phyloP scores from a whole-genome alignment of 225 moss, liverwort and hornwort species.

The Sphagnum contortum region DNA sequence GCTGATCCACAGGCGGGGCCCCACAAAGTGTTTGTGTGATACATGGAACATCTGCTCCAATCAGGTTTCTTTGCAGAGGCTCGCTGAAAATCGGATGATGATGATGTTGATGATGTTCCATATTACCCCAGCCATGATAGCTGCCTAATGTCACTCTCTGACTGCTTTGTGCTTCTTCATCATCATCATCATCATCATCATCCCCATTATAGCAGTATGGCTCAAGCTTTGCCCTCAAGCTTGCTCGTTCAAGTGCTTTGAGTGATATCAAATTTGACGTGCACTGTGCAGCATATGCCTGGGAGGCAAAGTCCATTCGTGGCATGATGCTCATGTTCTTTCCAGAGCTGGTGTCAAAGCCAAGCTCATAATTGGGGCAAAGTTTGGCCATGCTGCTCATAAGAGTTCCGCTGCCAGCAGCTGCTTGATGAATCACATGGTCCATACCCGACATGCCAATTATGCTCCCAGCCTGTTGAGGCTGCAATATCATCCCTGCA shows the following conservation, averaged over 20 bases:
- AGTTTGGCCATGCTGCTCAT: constrained; percentile 18
- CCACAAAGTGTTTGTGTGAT: constrained; percentile 25
- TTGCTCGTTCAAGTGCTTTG: constrained; percentile 17
- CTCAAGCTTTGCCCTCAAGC: constrained; percentile 38
- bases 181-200: constrained; percentile 4
- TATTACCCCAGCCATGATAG: constrained; percentile 10
- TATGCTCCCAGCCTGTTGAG: constrained; percentile 3
- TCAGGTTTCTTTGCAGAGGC: constrained; percentile 6
- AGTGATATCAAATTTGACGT: constrained; percentile 6
- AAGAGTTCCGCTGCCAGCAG: not conserved
- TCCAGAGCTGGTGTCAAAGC: constrained; percentile 10
- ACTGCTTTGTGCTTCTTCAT: constrained; percentile 37
- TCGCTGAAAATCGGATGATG: not conserved
- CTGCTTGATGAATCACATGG: constrained; percentile 4
- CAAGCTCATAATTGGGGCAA: constrained; percentile 19
- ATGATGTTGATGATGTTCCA: constrained; percentile 7
- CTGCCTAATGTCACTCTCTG: constrained; percentile 17
- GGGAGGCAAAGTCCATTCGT: constrained; percentile 16
- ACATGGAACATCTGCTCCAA: constrained; percentile 22
- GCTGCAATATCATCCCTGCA: constrained; percentile 3
- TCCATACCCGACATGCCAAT: not conserved
- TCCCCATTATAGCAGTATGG: constrained; percentile 27
- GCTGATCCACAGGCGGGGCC: not conserved
- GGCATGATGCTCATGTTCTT: constrained; percentile 10
- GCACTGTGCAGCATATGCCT: constrained; percentile 8